Conservation (phyloP, 257 asterid species). For the Solanum chiquidenum region DNA sequence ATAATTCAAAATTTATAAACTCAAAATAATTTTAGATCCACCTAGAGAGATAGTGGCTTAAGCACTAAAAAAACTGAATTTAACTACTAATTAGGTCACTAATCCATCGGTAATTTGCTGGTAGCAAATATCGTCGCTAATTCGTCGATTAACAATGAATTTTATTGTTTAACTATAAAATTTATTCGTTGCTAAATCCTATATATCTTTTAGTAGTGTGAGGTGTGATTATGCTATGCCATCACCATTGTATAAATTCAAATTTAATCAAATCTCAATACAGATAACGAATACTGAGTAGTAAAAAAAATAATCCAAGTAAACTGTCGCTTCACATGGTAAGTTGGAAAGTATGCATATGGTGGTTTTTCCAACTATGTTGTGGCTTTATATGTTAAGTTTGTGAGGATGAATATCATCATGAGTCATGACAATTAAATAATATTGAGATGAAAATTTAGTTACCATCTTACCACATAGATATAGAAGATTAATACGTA, state of each 20-base stretch:
- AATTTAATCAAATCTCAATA: too few species aligned
- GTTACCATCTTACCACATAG: background rate
- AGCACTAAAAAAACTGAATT: background rate
- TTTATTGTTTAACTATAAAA: too few species aligned
- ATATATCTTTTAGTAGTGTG: background rate
- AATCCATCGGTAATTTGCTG: too few species aligned
- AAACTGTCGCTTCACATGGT: background rate
- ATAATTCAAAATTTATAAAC: too few species aligned
- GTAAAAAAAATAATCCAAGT: too few species aligned
- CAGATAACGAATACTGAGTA: too few species aligned
- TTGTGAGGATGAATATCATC: too few species aligned
- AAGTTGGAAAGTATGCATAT: background rate
- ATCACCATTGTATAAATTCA: too few species aligned
- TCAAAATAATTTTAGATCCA: background rate
- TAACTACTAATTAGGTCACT: too few species aligned
- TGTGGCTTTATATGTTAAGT: too few species aligned
- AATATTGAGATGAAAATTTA: background rate
- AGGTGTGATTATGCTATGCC: background rate
- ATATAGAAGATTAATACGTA: background rate
- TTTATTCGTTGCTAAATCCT: background rate
- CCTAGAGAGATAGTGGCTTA: background rate
- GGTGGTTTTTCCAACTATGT: background rate
- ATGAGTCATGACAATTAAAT: background rate
- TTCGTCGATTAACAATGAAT: too few species aligned
- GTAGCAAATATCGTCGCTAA: too few species aligned